Evolutionary conservation across 225 moss, liverwort and hornwort species (phyloP).

Genomic region (Pseudoscleropodium purum): DNA sequence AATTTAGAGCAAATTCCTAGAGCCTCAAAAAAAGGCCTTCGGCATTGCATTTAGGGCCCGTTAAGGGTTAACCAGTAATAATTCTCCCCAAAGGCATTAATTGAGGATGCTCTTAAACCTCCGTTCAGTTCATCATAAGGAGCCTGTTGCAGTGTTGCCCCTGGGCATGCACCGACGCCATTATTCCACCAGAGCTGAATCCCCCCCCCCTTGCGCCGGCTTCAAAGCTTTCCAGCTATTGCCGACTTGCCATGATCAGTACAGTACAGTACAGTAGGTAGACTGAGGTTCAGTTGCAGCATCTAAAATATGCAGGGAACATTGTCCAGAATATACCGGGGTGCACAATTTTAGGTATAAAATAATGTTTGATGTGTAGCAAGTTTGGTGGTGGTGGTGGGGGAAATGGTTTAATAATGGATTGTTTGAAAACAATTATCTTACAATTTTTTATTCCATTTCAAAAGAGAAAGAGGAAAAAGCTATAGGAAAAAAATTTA

Average conservation of each 20-base stretch:
- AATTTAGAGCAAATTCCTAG: too few species aligned
- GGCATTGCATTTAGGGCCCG: too few species aligned
- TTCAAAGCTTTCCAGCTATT: not conserved
- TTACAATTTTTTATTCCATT: not conserved
- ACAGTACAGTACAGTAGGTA: not conserved
- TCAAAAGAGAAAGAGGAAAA: not conserved
- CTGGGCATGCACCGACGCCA: not conserved
- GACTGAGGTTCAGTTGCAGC: not conserved
- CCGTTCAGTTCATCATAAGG: not conserved
- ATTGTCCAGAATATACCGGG: not conserved
- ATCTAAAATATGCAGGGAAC: not conserved
- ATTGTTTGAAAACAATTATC: not conserved
- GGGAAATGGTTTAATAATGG: not conserved
- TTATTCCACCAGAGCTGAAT: not conserved
- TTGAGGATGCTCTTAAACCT: not conserved
- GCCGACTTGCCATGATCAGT: not conserved
- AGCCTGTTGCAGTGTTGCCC: not conserved
- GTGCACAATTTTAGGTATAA: not conserved
- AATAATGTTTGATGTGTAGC: not conserved
- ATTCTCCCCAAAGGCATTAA: too few species aligned
- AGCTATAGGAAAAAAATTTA: too few species aligned
- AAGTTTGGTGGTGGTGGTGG: too few species aligned
- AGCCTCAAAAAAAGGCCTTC: too few species aligned
- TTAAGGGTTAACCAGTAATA: too few species aligned
- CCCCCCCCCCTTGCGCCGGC: too few species aligned